Conservation (phyloP, 768 basidiomycete species). For the Terana coerulea region DNA sequence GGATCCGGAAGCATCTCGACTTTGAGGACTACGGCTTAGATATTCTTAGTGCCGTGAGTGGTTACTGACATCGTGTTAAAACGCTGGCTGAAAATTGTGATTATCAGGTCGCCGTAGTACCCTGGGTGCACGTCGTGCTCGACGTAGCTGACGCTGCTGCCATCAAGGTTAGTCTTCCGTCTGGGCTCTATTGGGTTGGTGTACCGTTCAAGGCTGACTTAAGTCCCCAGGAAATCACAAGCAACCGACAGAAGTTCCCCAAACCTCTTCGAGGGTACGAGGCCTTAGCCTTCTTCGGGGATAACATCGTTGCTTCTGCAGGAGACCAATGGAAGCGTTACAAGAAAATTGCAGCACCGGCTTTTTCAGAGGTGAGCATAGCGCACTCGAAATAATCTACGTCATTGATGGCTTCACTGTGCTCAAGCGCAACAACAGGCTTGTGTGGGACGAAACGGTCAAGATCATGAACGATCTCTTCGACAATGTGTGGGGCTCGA, state of each 20-base stretch:
- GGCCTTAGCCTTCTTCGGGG: conserved; percentile 47
- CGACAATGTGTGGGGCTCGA: conserved; percentile 43
- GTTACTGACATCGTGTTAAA: no score
- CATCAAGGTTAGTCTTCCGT: conserved; percentile 12
- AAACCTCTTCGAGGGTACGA: conserved; percentile 49
- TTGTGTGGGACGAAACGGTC: conserved; percentile 37
- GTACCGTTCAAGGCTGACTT: background rate
- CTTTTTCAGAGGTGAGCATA: conserved; percentile 45
- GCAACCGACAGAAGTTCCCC: conserved; percentile 47
- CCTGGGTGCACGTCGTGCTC: background rate
- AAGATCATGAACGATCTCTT: conserved; percentile 30
- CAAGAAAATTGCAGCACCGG: conserved; percentile 58
- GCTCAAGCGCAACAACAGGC: conserved; percentile 36
- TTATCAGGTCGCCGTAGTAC: background rate
- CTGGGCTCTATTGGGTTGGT: no score
- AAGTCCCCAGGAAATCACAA: conserved; percentile 43
- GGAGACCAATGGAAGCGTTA: conserved; percentile 67
- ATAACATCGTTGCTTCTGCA: conserved; percentile 61
- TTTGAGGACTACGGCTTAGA: conserved; percentile 10
- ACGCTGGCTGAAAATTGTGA: background rate
- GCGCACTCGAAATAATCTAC: conserved; percentile 11
- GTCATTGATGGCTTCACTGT: background rate
- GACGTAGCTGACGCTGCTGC: conserved; percentile 15
- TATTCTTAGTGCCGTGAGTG: conserved; percentile 6
- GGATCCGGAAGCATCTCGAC: conserved; percentile 18